Conservation (phyloP, 1,139 yeast genomes). For the Maudiozyma humilis region DNA sequence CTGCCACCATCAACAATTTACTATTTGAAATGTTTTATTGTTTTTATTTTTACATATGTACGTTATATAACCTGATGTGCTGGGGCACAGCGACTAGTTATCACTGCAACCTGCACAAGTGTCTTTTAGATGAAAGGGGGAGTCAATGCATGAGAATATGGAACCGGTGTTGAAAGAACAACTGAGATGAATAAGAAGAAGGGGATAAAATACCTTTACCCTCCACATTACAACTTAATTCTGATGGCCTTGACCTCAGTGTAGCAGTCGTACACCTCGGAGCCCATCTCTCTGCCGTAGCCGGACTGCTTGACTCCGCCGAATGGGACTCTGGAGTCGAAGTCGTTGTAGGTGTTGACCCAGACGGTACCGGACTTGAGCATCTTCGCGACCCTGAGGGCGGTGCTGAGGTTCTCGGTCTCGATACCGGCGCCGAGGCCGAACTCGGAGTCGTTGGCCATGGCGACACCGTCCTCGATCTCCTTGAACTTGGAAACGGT, state of each 20-base stretch:
- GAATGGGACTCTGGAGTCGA: constrained; percentile 46
- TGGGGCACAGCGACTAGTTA: too few species aligned
- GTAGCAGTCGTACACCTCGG: constrained; percentile 57
- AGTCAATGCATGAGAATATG: not conserved
- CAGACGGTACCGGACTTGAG: constrained; percentile 63
- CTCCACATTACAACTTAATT: constrained; percentile 18
- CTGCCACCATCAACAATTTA: too few species aligned
- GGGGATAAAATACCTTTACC: too few species aligned
- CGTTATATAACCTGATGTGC: too few species aligned
- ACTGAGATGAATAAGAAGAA: too few species aligned
- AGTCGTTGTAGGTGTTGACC: constrained; percentile 52
- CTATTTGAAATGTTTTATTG: too few species aligned
- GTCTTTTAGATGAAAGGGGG: too few species aligned
- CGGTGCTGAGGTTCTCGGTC: constrained; percentile 48
- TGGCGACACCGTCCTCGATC: constrained; percentile 51
- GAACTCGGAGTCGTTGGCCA: constrained; percentile 57
- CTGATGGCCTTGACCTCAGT: constrained; percentile 55
- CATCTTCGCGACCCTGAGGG: constrained; percentile 51
- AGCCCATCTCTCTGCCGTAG: constrained; percentile 69
- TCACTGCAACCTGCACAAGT: too few species aligned
- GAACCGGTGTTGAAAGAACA: not conserved
- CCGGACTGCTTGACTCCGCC: constrained; percentile 66
- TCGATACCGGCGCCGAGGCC: constrained; percentile 73
- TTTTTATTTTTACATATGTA: too few species aligned
- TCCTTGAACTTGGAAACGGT: constrained; percentile 56